Conservation (phyloP, 2,329 filamentous ascomycete genomes). For the Trichoderma atroviride region DNA sequence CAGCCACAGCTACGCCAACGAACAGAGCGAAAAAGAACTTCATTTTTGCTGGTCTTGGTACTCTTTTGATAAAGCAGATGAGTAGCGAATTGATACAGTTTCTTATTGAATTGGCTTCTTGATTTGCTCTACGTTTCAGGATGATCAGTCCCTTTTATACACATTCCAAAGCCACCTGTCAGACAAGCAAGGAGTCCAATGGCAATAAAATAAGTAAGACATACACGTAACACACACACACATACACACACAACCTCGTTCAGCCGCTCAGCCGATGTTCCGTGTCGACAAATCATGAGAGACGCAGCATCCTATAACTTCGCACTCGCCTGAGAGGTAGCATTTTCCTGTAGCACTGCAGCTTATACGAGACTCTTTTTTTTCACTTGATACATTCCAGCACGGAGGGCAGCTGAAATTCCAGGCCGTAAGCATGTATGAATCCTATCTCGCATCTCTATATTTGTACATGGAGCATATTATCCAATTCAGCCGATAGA, state of each 20-base stretch:
- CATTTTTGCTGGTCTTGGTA: neutral
- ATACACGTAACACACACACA: neutral
- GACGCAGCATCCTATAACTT: neutral
- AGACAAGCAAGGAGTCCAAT: neutral
- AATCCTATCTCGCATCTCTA: neutral
- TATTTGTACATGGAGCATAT: neutral
- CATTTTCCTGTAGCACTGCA: neutral
- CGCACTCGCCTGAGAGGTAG: neutral
- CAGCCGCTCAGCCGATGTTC: conserved; percentile 1
- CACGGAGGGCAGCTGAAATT: neutral
- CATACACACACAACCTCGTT: neutral
- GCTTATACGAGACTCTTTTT: neutral
- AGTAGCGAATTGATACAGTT: neutral
- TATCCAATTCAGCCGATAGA: conserved; percentile 9
- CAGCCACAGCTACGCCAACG: neutral
- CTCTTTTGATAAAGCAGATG: neutral
- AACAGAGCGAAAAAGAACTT: neutral
- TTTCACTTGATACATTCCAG: neutral
- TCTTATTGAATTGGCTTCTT: no score
- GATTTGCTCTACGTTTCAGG: neutral
- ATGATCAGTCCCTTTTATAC: neutral
- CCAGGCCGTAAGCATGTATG: neutral
- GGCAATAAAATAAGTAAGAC: neutral
- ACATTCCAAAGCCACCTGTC: neutral
- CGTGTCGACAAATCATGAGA: neutral